Evolutionary conservation across 805 yeast species (phyloP).

Genomic region (Metschnikowia hibisci): DNA sequence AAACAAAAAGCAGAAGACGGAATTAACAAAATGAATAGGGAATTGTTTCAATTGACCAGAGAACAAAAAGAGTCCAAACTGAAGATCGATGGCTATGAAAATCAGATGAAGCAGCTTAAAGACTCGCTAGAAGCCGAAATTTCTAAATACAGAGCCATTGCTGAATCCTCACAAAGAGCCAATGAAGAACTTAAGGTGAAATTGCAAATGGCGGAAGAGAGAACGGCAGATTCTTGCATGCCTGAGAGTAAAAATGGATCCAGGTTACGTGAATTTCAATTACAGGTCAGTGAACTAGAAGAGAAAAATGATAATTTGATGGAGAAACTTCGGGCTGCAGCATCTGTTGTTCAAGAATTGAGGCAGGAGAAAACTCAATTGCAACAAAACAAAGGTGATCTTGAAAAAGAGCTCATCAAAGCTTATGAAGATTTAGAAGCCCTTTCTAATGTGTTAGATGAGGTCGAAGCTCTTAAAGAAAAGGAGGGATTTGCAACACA

Average conservation of each 20-base stretch:
- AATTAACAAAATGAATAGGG: conserved; percentile 85
- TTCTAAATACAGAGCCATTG: conserved; percentile 19
- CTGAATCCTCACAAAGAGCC: conserved; percentile 20
- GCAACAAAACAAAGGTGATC: conserved; percentile 4
- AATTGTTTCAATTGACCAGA: conserved; percentile 61
- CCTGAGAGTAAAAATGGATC: conserved; percentile 16
- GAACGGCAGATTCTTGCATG: neutral
- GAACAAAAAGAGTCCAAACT: conserved; percentile 52
- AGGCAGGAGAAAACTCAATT: conserved; percentile 17
- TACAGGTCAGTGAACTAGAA: conserved; percentile 16
- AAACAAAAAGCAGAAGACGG: conserved; percentile 77
- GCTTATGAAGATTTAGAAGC: conserved; percentile 15
- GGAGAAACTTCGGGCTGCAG: conserved; percentile 41
- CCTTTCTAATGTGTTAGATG: conserved; percentile 10
- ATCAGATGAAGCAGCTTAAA: conserved; percentile 29
- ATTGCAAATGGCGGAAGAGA: conserved; percentile 18
- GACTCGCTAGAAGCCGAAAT: conserved; percentile 34
- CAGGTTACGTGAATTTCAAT: conserved; percentile 13
- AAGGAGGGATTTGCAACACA: neutral
- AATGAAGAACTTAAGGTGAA: conserved; percentile 24
- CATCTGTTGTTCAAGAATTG: conserved; percentile 31
- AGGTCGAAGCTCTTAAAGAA: conserved; percentile 6
- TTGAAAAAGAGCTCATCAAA: conserved; percentile 11
- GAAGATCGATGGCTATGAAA: conserved; percentile 40
- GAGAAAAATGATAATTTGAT: conserved; percentile 34